Base-by-base conservation (phyloP, 2,329 filamentous ascomycete species). In the Coniochaeta sp. region DNA sequence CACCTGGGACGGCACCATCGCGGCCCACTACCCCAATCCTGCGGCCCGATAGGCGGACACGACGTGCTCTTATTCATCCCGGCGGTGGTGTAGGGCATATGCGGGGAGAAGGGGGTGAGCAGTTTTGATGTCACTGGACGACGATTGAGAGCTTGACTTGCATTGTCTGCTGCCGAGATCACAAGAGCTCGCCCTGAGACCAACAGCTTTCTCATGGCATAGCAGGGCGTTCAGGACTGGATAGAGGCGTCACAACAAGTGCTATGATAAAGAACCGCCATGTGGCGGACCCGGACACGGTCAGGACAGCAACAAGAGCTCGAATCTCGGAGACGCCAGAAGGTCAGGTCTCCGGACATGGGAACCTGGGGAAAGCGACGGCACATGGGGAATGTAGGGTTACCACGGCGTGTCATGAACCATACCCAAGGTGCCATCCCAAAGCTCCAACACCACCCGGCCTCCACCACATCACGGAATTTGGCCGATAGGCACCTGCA, bases 1-100 rank as follows among this genome's bases (percentile, higher is more conserved):
- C 20, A 42, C 18, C 45, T 31, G 45, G 45, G 24, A 48, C 45
- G 45, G 45, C 45, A 48, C 45, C 45, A 48, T 48, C 45, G 10
- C 2, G 45, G 45, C 45, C 28, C 28, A 48, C 45, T 6, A 14
- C 8, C 26, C 42, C 26, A 18, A 12, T 26, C 3, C 26, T 48
- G 28, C 45, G 45, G 45, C 45, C 45, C 45, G 45, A 48, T 48
- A 28, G 45, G 45, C 45, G 45, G 18, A 48, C 12, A 42, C 18
- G 38, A 42, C 12, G 33, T 38, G 33, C 13, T 38, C 33, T 6
- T 10, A 38, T 38, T 22, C 33, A 20, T 38, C 16, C 18, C 3
- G 18, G 33, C 16, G 14, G 32, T 35, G 20, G 3, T 20, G 18
- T 24, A 40, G 35, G 18, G 18, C 18, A 40, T 40, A 40, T 40